These are phyloP conservation scores for Tremella fuciformis DNA, from an alignment of 768 basidiomycete species.

Conservation along the genomic window DNA sequence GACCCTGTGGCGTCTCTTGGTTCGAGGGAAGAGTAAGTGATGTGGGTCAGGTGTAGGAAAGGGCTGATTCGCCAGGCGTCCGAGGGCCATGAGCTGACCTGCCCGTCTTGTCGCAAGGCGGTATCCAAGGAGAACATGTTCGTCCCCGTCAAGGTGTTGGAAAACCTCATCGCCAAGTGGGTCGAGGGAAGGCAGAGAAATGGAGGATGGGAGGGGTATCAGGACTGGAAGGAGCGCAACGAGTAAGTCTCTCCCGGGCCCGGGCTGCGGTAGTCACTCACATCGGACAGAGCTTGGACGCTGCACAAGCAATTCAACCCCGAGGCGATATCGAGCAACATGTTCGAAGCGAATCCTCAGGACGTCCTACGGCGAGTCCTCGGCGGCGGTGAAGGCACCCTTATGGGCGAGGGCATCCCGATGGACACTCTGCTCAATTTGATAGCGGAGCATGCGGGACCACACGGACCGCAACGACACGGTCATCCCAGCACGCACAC, in stretches of 20 bases:
- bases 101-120: conserved; percentile 13
- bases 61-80: conserved; percentile 8
- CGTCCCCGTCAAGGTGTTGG: conserved; percentile 11
- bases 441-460: no score
- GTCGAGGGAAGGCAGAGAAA: conserved; percentile 7
- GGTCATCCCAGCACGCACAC: no score
- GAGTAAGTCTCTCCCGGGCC: conserved; percentile 13
- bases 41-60: not conserved
- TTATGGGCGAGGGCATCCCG: not conserved
- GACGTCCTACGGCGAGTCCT: not conserved
- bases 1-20: conserved; percentile 19
- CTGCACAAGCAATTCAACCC: conserved; percentile 4
- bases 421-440: not conserved
- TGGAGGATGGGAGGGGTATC: conserved; percentile 18
- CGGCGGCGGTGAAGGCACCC: no score
- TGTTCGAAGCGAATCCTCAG: not conserved
- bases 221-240: conserved; percentile 14
- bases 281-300: not conserved
- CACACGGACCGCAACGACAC: no score
- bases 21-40: conserved; percentile 15
- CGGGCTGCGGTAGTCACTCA: not conserved
- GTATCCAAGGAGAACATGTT: conserved; percentile 9
- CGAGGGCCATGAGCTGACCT: conserved; percentile 9
- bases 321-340: not conserved
- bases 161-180: conserved; percentile 19